Evolutionary conservation across 352 stramenopile species (phyloP).

Genomic region (Globisporangium iwayamae): DNA sequence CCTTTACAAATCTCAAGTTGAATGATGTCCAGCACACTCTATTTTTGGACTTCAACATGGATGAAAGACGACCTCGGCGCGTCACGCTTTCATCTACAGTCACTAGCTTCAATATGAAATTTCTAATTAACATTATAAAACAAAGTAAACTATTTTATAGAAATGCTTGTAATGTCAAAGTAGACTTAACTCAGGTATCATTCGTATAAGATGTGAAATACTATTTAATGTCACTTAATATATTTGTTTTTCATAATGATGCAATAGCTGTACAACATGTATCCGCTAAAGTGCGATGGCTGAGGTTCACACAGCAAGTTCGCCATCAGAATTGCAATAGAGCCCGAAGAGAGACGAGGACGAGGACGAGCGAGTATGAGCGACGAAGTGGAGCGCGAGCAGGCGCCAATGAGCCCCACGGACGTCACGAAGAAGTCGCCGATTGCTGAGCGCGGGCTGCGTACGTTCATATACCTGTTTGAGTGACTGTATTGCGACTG

Average conservation of each 20-base stretch:
- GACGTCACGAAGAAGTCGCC: neutral
- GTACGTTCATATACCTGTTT: constrained; percentile 4
- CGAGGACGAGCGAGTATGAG: constrained; percentile 13
- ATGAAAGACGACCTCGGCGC: neutral
- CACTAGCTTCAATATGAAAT: too few species aligned
- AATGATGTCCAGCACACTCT: too few species aligned
- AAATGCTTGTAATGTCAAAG: too few species aligned
- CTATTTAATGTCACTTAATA: too few species aligned
- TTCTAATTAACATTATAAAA: too few species aligned
- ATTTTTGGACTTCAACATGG: constrained; percentile 7
- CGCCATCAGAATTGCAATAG: too few species aligned
- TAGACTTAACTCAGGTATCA: too few species aligned
- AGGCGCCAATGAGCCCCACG: constrained; percentile 5
- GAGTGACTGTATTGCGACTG: neutral
- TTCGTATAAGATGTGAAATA: too few species aligned
- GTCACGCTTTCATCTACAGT: neutral
- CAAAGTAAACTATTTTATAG: too few species aligned
- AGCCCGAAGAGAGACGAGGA: neutral
- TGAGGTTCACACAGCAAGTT: neutral
- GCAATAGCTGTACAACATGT: too few species aligned
- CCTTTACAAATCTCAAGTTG: too few species aligned
- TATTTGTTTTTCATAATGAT: too few species aligned
- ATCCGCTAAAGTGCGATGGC: neutral
- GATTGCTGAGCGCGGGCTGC: neutral
- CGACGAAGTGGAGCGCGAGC: constrained; percentile 1